Evolutionary conservation across 2,329 filamentous ascomycete species (phyloP).

Genomic region (Hymenotorrendiella dingleyae): DNA sequence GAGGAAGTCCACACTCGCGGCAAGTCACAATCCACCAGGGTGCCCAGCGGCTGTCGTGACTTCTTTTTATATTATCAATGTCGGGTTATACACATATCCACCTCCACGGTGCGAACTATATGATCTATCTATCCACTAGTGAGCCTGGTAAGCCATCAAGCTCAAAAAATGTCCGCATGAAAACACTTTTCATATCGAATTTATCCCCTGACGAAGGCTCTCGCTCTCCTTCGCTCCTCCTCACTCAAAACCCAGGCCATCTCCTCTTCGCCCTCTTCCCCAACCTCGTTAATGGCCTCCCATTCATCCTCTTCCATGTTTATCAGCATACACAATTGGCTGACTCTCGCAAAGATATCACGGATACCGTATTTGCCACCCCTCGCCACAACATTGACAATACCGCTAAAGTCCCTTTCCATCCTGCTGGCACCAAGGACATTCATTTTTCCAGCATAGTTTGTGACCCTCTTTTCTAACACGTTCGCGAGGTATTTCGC

Average conservation of each 20-base stretch:
- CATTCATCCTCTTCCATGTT: constrained; percentile 97
- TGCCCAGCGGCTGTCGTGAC: too few relatives aligned
- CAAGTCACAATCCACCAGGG: too few relatives aligned
- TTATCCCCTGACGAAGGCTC: constrained; percentile 56
- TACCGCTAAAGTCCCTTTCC: constrained; percentile 75
- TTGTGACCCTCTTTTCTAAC: constrained; percentile 83
- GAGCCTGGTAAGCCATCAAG: too few relatives aligned
- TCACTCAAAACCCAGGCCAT: constrained; percentile 66
- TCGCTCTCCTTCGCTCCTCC: constrained; percentile 68
- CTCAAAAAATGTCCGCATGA: too few relatives aligned
- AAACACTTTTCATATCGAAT: too few relatives aligned
- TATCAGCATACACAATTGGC: constrained; percentile 78
- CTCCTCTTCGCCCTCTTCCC: constrained; percentile 51
- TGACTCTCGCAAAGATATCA: constrained; percentile 69
- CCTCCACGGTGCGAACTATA: too few relatives aligned
- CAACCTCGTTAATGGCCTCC: constrained; percentile 61
- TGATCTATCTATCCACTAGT: too few relatives aligned
- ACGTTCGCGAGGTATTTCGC: constrained; percentile 69
- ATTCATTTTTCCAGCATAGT: constrained; percentile 68
- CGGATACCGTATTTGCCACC: constrained; percentile 70
- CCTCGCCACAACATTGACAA: constrained; percentile 61
- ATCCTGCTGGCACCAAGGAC: constrained; percentile 76
- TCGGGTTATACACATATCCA: too few relatives aligned
- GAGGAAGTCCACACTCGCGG: too few relatives aligned
- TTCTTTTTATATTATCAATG: too few relatives aligned